Evolutionary conservation across 768 basidiomycete genomes (phyloP), one percentile per base, ranked within the genome.

Genomic region (Termitomyces sp.): DNA sequence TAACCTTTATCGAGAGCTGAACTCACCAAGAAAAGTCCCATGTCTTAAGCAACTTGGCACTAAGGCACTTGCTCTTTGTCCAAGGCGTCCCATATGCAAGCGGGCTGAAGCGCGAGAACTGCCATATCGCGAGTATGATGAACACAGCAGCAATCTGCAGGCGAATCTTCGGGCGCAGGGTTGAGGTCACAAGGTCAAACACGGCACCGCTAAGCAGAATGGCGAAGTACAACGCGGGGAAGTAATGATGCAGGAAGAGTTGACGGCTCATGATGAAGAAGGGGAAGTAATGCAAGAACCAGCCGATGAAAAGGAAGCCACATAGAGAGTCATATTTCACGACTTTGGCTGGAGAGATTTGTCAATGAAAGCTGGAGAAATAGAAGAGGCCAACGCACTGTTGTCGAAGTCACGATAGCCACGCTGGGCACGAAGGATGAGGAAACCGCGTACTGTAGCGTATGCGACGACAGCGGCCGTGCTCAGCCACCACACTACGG

Each of bases 211-310:
- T 79, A 23, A 93, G 76, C 12, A 99, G 82, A 62, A 93, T 84
- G n/a, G 89, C 86, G 63, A 91, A 95, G 68, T 94, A 96, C n/a
- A 99, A 77, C 0, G 95, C 94, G 0, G 96, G 97, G 75, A 98
- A 89, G 70, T 98, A 98, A 75, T 98, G 97, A 68, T 98, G 96
- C 23, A 99, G 74, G 82, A 99, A 99, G 45, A 98, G 86, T 67
- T 99, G 97, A 21, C 97, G 93, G 42, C 82, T 76, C 96, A 98
- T 98, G 62, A 98, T 77, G 84, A 86, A 98, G 83, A 99, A 99
- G 14, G 97, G 97, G 68, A 92, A 80, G 74, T 97, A 98, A 75
- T 98, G 97, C 34, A 99, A 68, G 25, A 77, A 76, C 93, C 96
- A 99, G 46, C 93, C 95, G 32, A 92, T 71, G 76, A 93, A 89